These are phyloP conservation scores for Colletotrichum sidae DNA, from an alignment of 2,329 filamentous ascomycete genomes.

Conservation along the genomic window DNA sequence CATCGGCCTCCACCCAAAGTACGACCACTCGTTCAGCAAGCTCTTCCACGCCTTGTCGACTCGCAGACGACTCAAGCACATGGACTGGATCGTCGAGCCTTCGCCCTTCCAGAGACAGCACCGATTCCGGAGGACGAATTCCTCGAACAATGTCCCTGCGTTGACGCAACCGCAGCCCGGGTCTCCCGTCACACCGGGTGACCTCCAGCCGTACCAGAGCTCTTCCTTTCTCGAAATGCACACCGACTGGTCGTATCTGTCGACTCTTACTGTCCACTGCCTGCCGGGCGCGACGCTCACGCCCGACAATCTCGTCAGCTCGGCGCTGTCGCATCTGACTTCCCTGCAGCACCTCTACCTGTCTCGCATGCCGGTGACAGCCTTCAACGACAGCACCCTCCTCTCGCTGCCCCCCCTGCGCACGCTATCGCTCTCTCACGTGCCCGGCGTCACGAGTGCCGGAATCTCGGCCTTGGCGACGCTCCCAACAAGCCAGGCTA, in stretches of 20 bases:
- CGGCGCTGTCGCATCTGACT: slow-evolving; percentile 63
- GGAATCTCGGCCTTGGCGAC: slow-evolving; percentile 70
- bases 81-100: slow-evolving; percentile 68
- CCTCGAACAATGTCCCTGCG: slow-evolving; percentile 17
- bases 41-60: slow-evolving; percentile 71
- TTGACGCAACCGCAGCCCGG: slow-evolving; percentile 16
- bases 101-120: slow-evolving; percentile 50
- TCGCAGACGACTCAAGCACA: slow-evolving; percentile 64
- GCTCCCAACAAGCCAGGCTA: slow-evolving; percentile 55
- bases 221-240: slow-evolving; percentile 63
- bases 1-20: slow-evolving; percentile 63
- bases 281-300: slow-evolving; percentile 65
- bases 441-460: slow-evolving; percentile 65
- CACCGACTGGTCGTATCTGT: slow-evolving; percentile 65
- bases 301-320: slow-evolving; percentile 63
- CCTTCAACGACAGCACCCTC: slow-evolving; percentile 68
- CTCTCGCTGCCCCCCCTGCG: slow-evolving; percentile 65
- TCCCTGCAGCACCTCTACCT: slow-evolving; percentile 69
- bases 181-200: slow-evolving; percentile 45
- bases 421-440: slow-evolving; percentile 66
- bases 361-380: slow-evolving; percentile 65
- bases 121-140: slow-evolving; percentile 41
- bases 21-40: slow-evolving; percentile 67
- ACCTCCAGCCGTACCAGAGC: slow-evolving; percentile 56
- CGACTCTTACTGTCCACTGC: slow-evolving; percentile 69